phyloP scores from a whole-genome alignment of 768 basidiomycete species.

The Phaeotremella skinneri region DNA sequence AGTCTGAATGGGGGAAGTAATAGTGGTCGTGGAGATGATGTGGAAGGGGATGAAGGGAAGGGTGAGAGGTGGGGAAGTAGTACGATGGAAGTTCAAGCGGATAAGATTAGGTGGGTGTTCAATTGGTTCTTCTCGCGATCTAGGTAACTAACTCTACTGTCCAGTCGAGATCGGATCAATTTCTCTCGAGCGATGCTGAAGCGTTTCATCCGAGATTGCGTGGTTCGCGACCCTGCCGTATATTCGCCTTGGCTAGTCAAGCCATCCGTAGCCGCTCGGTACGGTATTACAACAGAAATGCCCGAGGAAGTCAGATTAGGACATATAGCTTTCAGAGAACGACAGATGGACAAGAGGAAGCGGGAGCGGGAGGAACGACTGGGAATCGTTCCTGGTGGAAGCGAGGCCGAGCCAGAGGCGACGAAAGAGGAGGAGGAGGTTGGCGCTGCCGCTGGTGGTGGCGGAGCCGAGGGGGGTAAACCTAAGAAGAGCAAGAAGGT shows the following conservation, averaged over 20 bases:
- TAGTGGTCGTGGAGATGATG: slow-evolving; percentile 19
- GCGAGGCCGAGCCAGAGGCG: background rate
- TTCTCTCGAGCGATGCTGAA: slow-evolving; percentile 97
- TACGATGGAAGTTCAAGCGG: slow-evolving; percentile 76
- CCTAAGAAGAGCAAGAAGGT: slow-evolving; percentile 23
- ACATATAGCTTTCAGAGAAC: slow-evolving; percentile 76
- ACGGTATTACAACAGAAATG: slow-evolving; percentile 81
- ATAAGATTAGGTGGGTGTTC: slow-evolving; percentile 69
- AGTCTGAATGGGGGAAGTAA: slow-evolving; percentile 19
- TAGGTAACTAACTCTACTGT: background rate
- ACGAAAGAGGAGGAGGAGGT: slow-evolving; percentile 16
- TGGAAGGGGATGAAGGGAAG: slow-evolving; percentile 20
- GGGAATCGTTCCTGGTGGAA: slow-evolving; percentile 20
- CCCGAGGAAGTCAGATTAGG: slow-evolving; percentile 76
- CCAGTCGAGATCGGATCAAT: slow-evolving; percentile 86
- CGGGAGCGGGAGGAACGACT: slow-evolving; percentile 56
- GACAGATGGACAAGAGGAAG: slow-evolving; percentile 89
- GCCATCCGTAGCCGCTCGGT: slow-evolving; percentile 72
- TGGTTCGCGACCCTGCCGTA: slow-evolving; percentile 85
- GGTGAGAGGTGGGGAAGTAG: slow-evolving; percentile 57
- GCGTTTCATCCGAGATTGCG: slow-evolving; percentile 91
- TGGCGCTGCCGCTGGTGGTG: slow-evolving; percentile 1
- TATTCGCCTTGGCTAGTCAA: slow-evolving; percentile 97
- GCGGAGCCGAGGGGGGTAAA: slow-evolving; percentile 7
- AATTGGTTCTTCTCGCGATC: slow-evolving; percentile 1